Conservation (phyloP, 148 eudicot species). For the Rhododendron henanense region DNA sequence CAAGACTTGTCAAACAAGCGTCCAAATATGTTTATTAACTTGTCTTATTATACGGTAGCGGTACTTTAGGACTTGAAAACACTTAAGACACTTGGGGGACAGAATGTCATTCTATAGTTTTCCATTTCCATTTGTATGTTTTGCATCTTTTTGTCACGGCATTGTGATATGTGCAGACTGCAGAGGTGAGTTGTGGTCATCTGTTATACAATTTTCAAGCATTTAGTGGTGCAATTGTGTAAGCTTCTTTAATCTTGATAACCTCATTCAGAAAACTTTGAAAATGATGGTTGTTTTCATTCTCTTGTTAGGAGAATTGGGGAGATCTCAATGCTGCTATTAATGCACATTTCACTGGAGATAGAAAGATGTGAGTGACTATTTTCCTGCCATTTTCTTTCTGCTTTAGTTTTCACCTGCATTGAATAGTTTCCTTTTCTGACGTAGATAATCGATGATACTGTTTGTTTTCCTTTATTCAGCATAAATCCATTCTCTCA, state of each 20-base stretch:
- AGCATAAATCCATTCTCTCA: conserved; percentile 37
- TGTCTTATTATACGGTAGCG: neutral
- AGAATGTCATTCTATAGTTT: too few species aligned
- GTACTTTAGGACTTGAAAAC: too few species aligned
- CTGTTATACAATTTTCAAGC: neutral
- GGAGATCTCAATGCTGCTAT: conserved; percentile 83
- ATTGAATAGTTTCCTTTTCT: neutral
- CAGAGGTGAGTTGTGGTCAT: neutral
- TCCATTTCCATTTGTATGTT: neutral
- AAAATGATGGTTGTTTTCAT: neutral
- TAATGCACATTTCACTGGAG: conserved; percentile 73
- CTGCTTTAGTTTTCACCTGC: neutral
- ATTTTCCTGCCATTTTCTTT: neutral
- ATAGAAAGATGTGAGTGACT: conserved; percentile 55
- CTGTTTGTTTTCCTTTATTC: conserved; percentile 9
- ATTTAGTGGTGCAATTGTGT: neutral
- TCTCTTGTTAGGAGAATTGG: conserved; percentile 49
- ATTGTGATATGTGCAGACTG: neutral
- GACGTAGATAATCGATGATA: neutral
- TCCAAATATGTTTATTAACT: neutral
- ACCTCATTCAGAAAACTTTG: neutral
- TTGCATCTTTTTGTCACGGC: neutral
- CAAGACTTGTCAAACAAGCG: neutral
- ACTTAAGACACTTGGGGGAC: too few species aligned
- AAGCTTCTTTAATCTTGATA: neutral